Evolutionary conservation across 225 moss, liverwort and hornwort genomes (phyloP).

Genomic region (Takakia lepidozioides): DNA sequence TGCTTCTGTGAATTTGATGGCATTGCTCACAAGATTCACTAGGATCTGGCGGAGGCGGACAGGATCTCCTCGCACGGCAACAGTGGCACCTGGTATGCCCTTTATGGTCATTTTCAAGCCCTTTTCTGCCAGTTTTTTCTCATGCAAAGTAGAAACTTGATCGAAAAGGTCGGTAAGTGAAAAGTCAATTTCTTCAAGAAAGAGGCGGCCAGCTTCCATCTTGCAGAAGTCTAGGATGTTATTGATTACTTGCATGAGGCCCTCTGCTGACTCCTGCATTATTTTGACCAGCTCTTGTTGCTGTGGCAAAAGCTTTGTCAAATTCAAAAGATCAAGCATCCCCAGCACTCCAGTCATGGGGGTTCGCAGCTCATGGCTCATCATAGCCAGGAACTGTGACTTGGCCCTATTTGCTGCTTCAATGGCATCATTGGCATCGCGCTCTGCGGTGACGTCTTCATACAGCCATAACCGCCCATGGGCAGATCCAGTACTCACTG

Average conservation of each 20-base stretch:
- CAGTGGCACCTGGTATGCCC: slow-evolving; percentile 23
- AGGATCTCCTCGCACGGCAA: slow-evolving; percentile 77
- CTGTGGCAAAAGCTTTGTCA: slow-evolving; percentile 60
- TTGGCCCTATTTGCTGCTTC: slow-evolving; percentile 70
- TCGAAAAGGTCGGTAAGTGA: slow-evolving; percentile 66
- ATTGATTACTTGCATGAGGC: slow-evolving; percentile 89
- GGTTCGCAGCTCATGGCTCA: slow-evolving; percentile 95
- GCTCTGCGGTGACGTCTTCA: slow-evolving; percentile 64
- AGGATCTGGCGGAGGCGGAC: slow-evolving; percentile 88
- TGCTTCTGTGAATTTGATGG: slow-evolving; percentile 66
- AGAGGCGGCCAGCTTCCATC: slow-evolving; percentile 85
- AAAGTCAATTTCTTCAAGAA: slow-evolving; percentile 85
- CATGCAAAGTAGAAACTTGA: slow-evolving; percentile 59
- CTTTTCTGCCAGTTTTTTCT: slow-evolving; percentile 51
- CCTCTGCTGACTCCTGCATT: slow-evolving; percentile 94
- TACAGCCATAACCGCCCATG: slow-evolving; percentile 93
- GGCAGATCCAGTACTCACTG: slow-evolving; percentile 57
- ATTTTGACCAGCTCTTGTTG: slow-evolving; percentile 75
- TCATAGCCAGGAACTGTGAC: slow-evolving; percentile 94
- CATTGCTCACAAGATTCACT: slow-evolving; percentile 70
- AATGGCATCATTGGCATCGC: slow-evolving; percentile 70
- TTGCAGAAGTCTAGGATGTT: slow-evolving; percentile 92
- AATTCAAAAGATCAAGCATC: slow-evolving; percentile 78
- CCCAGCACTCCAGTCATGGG: slow-evolving; percentile 97
- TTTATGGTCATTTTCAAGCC: slow-evolving; percentile 39